Base-by-base conservation (phyloP, 2,329 filamentous ascomycete genomes). In the Escovopsis sp. region DNA sequence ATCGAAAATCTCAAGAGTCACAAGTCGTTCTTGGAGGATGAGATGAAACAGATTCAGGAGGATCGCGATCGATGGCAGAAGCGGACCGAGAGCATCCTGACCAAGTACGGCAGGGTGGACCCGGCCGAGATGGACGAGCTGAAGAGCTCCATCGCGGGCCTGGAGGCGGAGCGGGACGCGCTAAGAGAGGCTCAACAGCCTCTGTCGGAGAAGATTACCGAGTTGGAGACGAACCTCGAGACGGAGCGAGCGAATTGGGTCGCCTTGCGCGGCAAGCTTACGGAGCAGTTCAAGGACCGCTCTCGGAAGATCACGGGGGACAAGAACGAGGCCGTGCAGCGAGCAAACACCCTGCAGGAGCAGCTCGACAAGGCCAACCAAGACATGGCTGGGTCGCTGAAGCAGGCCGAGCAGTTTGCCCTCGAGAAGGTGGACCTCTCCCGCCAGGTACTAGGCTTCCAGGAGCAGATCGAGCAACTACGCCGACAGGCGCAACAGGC, bases 21-120 rank as follows among this genome's bases (percentile, higher is more conserved):
- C 41, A 69, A 84, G 42, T 74, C 79, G 41, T 82, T 79, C 44
- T 80, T 87, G 48, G 79, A 92, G 45, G 85, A 85, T 11, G 88
- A 96, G 52, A 73, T 94, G 51, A 84, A 82, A 49, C 71, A 94
- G 43, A 68, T 96, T 9, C 81, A 92, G 45, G 81, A 90, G 48
- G 88, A 96, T 52, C 79, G 90, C 13, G 88, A 96, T 52, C 75
- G 84, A 39, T 94, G 88, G 83, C 86, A 94, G 58, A 88, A 94
- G 64, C 79, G 90, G 17, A 92, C 86, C 2, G 86, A 96, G 52
- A 84, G 92, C 46, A 94, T 98, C 41, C 72, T 98, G 34, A 86
- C 85, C 45, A 94, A 94, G 54, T 94, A 96, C 51, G 87, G 94
- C 46, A 83, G 88, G 37, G 84, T 92, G 35, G 90, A 98, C 51